Base-by-base conservation (phyloP, 257 asterid genomes). In the Handroanthus guayacan region DNA sequence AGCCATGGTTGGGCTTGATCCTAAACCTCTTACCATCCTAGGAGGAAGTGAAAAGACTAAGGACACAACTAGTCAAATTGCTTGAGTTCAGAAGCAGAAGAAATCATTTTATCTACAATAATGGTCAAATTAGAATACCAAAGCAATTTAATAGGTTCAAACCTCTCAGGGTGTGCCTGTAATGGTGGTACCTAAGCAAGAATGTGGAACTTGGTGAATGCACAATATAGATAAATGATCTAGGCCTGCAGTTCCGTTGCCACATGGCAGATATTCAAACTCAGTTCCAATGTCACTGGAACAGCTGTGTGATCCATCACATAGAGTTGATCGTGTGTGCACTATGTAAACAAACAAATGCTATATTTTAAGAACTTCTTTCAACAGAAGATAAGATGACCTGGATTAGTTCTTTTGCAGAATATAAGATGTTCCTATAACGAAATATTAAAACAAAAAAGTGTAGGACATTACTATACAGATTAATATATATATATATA, bases 391-490 rank as follows among this genome's bases (percentile, higher is more conserved):
- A 61, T 48, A 69, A 47, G 25, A 25, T 64, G 38, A 16, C 60
- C 44, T 17, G 54, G 50, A 11, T 20, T 13, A 54, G 62, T 52
- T 74, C 7, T 48, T 38, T 37, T 67, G 56, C 38, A 37, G n/a
- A 69, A 69, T 37, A 51, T 45, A 76, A 62, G 41, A 18, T 56
- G 50, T 39, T 44, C 72, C 18, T 48, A 34, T 36, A 69, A 76
- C 58, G 55, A 66, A 64, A 31, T 31, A 17, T 17, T 25, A 41
- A 56, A 72, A 39, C 36, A 69, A 55, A 65, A 71, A 41, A 54
- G 69, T 37, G 69, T 34, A 65, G 36, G 57, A 51, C 51, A 63
- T 65, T 51, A 45, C 60, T 36, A 2, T 6, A 34, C 41, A 20
- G 31, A 68, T 56, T 13, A 25, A 56, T n/a, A 39, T 75, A 50